Evolutionary conservation across 805 yeast species (phyloP), one percentile per base, ranked within the genome.

Genomic region (Teunomyces kruisii): DNA sequence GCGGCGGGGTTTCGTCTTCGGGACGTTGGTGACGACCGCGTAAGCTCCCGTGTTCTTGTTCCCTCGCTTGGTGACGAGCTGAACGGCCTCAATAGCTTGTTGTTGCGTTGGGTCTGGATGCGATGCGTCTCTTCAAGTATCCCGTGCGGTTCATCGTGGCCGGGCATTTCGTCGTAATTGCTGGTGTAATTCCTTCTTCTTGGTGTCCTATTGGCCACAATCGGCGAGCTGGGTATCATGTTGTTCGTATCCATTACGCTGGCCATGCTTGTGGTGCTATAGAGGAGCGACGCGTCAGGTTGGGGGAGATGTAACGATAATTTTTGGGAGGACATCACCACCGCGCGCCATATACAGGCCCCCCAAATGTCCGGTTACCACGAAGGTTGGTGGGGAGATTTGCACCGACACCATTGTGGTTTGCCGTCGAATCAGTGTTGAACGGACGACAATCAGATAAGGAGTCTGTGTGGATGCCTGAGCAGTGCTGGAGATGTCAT

Each of bases 41-140:
- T 9, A 16, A 10, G 12, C 4, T 12, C 13, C 4, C 13, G 14
- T 13, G 12, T 7, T 16, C 13, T 9, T 6, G 24, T 10, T 16
- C 17, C 19, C 10, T 33, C 38, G 26, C 24, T 17, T 17, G 45
- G 41, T 17, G 41, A 29, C 24, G 41, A 28, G 35, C 33, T 39
- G 27, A 39, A 29, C 7, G 63, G 63, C 31, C 50, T 47, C 30
- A 46, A 40, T 17, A 52, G 32, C 30, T 43, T 45, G 15, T 40
- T 51, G 12, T 47, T 32, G 28, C 65, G 40, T 12, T 50, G 52
- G 16, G 46, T 48, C 49, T 60, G 65, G 9, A 29, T 35, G 17
- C 44, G 40, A 39, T 51, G 58, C 13, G 15, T 22, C 26, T 35
- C 26, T 6, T 35, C 38, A 17, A 35, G 38, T 12, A 35, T 35